Base-by-base conservation (phyloP, 495 filamentous ascomycete species). In the Talaromyces wortmannii region DNA sequence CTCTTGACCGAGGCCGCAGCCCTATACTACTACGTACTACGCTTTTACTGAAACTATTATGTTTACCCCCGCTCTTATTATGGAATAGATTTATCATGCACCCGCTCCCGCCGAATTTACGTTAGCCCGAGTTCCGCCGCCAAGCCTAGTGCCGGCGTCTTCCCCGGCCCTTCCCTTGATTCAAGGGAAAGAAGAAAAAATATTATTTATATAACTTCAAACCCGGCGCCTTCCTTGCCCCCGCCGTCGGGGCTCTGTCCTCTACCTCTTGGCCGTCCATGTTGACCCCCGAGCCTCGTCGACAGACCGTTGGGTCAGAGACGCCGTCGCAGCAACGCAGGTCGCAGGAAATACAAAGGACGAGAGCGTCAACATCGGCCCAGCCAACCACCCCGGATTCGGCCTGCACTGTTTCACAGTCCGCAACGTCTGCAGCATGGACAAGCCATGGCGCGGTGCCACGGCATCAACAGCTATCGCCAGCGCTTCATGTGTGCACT, bases 401-500 rank as follows among this genome's bases (percentile, higher is more conserved):
- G 44, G 44, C 13, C 43, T 47, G 55, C 52, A 57, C 50, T 42
- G 53, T 16, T 47, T 17, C 57, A 17, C 31, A 31, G 48, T 16
- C 48, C 10, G 12, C 52, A 17, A 33, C 33, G 16, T 17, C 52
- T n/a, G 15, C 52, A 31, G 11, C 33, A 45, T 53, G 52, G 52
- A n/a, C 40, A 45, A 18, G 32, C 31, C 43, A 30, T 52, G 36
- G 51, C 50, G 55, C 50, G 36, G 43, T 52, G 59, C 56, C 62
- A 50, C 36, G 58, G 7, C 13, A 36, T 31, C 53, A 45, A 58
- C 29, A 48, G 46, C 63, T 62, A 36, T 56, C 70, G 16, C 73
- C 73, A 3, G 65, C 71, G 11, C 63, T 77, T 7, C 70, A 77
- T 40, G 70, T 77, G 52, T 67, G 71, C 13, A 77, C 73, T 55